These are phyloP conservation scores for Quercus rubra DNA, from an alignment of 306 rosid species.

Conservation along the genomic window DNA sequence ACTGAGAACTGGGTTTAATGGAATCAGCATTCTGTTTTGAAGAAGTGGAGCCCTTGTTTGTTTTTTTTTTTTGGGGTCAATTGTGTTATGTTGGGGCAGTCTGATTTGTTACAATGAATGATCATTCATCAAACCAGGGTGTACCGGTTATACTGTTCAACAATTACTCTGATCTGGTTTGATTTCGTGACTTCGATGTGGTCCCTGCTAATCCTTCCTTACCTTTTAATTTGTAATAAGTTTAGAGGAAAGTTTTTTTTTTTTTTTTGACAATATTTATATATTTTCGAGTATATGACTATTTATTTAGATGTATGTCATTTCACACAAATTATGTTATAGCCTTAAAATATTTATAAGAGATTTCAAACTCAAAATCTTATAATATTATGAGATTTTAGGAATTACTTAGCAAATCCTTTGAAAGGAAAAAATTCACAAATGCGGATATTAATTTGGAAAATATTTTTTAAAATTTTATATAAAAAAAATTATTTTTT, in stretches of 20 bases:
- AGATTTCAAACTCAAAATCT: no score
- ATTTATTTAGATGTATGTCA: no score
- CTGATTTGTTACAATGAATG: background rate
- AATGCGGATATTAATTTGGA: rapidly evolving
- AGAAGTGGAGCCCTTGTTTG: background rate
- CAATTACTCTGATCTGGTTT: background rate
- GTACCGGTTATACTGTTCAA: background rate
- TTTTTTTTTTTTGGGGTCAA: no score
- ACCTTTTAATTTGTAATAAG: background rate
- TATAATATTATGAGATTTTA: no score
- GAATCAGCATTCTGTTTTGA: conserved; percentile 7
- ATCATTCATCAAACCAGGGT: background rate
- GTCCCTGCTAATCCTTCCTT: background rate
- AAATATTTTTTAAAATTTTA: no score
- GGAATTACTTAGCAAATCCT: rapidly evolving
- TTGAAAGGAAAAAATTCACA: no score
- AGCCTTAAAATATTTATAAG: no score
- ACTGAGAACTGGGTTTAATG: background rate
- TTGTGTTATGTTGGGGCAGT: background rate
- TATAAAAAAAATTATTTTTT: no score
- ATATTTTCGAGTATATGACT: rapidly evolving
- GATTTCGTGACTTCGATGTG: conserved; percentile 1
- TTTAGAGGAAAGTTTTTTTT: no score
- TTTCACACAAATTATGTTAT: no score
- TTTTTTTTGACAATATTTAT: rapidly evolving